Percentiles rank a stretch among this genome's conserved stretches.
Conservation (phyloP, 441 rosid species). For the Adansonia grandidieri region DNA sequence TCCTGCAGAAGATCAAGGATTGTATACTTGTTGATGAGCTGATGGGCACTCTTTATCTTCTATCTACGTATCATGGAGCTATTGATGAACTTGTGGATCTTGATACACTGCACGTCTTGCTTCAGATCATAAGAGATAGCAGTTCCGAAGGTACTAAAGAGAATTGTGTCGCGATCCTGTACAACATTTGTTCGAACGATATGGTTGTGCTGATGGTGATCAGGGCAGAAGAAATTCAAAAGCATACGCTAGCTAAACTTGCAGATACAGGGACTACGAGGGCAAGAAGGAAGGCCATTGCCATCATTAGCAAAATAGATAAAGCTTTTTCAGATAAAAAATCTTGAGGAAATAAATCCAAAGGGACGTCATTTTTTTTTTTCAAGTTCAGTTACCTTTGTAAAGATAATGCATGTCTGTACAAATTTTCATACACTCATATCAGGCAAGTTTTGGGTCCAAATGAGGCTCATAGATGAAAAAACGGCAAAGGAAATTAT, state of each 20-base stretch:
- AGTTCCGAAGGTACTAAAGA: conserved; percentile 36
- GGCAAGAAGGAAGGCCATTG: conserved; percentile 13
- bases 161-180: conserved; percentile 42
- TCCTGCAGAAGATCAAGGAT: conserved; percentile 39
- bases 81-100: conserved; percentile 40
- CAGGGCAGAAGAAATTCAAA: neutral
- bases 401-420: neutral
- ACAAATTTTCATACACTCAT: too few species aligned
- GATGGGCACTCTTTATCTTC: conserved; percentile 30
- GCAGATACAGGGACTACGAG: neutral
- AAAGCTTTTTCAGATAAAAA: neutral
- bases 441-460: neutral
- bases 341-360: neutral
- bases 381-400: neutral
- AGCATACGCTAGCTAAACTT: conserved; percentile 6
- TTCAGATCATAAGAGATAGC: conserved; percentile 44
- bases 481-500: neutral
- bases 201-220: neutral
- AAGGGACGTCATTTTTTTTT: neutral
- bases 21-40: conserved; percentile 45
- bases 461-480: neutral
- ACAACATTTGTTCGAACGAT: neutral
- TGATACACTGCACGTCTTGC: conserved; percentile 41
- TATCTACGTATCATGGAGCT: conserved; percentile 25
- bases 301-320: neutral